Base-by-base conservation (phyloP, 2,329 filamentous ascomycete species). In the Neopestalotiopsis rosae region DNA sequence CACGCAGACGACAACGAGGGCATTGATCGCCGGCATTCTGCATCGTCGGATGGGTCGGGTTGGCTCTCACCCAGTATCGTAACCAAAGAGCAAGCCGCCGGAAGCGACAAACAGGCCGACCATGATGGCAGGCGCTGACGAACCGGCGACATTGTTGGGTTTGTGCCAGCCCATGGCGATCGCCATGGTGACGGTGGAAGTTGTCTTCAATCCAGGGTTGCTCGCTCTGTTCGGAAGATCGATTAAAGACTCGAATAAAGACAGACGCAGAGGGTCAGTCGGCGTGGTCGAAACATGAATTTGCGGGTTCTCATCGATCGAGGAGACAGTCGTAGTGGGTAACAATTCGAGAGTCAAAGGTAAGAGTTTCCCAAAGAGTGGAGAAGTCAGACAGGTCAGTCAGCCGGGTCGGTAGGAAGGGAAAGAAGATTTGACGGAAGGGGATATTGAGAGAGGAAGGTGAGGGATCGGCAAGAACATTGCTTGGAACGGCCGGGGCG, bases 81-180 rank as follows among this genome's bases (percentile, higher is more conserved):
- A 92, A 73, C 90, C 90, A 79, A 92, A 92, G 69, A 92, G 83
- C 65, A 92, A 81, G 73, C 90, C 90, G 77, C 90, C 90, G 69
- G 88, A 90, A 72, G 90, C 90, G 74, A 92, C 90, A 79, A 92
- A 92, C 73, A 91, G 83, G 72, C 90, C 90, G 80, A 92, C 87
- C 87, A 92, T 89, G 80, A 92, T 91, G 76, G 90, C 90, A 74
- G 89, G 90, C 78, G 89, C 90, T 76, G 91, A 90, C 76, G 90
- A 91, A 79, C 91, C 91, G 78, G 91, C 88, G 80, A 92, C 90
- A 86, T 91, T 91, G 82, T 91, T 89, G 80, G 91, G 91, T 84
- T 92, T 93, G 75, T 89, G 90, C 89, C 89, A 91, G 82, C 88
- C 87, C 88, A 90, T 90, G 87, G 87, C 88, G 79, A 87, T 86